Evolutionary conservation across 495 filamentous ascomycete genomes (phyloP).

Genomic region (Penicillium mononematosum): DNA sequence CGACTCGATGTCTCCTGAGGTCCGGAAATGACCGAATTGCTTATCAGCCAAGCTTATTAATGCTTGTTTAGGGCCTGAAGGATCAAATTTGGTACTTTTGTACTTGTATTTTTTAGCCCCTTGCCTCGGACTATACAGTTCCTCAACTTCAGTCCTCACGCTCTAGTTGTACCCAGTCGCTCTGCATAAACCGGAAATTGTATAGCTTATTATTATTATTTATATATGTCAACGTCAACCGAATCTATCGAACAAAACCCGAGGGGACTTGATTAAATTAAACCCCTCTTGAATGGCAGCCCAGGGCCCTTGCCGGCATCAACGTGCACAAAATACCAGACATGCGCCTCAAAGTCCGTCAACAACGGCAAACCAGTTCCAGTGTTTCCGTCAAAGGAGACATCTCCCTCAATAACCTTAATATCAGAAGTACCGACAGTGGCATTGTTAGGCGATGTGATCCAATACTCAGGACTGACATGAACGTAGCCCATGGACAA

Average conservation of each 20-base stretch:
- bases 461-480: slow-evolving; percentile 63
- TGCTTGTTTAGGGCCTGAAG: neutral
- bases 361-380: slow-evolving; percentile 29
- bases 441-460: slow-evolving; percentile 36
- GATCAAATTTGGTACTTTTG: neutral
- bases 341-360: slow-evolving; percentile 34
- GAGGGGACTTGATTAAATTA: neutral
- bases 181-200: neutral
- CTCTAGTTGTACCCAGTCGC: neutral
- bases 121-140: neutral
- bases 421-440: slow-evolving; percentile 37
- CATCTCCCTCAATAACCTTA: slow-evolving; percentile 29
- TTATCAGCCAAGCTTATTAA: slow-evolving; percentile 1
- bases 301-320: slow-evolving; percentile 30
- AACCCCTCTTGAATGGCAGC: slow-evolving; percentile 18
- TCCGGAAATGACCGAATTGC: neutral
- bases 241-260: neutral
- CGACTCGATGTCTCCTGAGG: neutral
- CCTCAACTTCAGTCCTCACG: neutral
- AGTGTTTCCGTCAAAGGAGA: slow-evolving; percentile 45
- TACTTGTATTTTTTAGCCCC: neutral
- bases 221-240: neutral
- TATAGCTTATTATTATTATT: neutral
- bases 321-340: slow-evolving; percentile 45
- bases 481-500: slow-evolving; percentile 56